These are phyloP conservation scores for Allium fistulosum DNA, from an alignment of 106 monocot species.

Conservation along the genomic window DNA sequence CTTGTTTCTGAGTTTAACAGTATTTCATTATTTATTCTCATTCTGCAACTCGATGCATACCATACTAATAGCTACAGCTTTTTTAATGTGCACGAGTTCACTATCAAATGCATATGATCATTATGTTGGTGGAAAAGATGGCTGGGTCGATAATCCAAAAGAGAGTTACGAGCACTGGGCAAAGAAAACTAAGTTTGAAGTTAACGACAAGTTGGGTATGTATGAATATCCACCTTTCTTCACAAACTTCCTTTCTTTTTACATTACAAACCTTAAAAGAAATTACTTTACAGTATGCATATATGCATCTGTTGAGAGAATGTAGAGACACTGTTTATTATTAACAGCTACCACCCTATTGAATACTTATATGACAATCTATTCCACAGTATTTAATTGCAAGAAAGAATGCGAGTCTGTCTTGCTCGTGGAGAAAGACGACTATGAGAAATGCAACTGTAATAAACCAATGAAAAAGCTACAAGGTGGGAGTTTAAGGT, in stretches of 20 bases:
- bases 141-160: conserved; percentile 39
- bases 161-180: conserved; percentile 41
- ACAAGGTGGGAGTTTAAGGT: conserved; percentile 24
- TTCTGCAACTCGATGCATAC: neutral
- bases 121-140: conserved; percentile 45
- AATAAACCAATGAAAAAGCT: conserved; percentile 34
- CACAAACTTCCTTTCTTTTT: neutral
- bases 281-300: neutral
- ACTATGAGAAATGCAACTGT: conserved; percentile 46
- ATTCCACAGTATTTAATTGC: conserved; percentile 59
- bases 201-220: conserved; percentile 54
- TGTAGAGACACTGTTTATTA: too few relatives aligned
- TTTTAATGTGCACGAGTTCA: neutral
- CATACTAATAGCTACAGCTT: neutral
- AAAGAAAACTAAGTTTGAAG: conserved; percentile 28
- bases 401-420: conserved; percentile 60
- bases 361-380: too few relatives aligned
- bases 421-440: conserved; percentile 43
- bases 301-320: neutral
- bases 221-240: neutral
- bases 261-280: neutral
- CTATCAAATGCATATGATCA: conserved; percentile 17
- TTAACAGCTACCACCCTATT: too few relatives aligned
- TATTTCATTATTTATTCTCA: neutral
- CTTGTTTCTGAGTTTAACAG: neutral